Conservation (phyloP, 1,284 basidiomycete genomes). For the Apiotrichum siamense region DNA sequence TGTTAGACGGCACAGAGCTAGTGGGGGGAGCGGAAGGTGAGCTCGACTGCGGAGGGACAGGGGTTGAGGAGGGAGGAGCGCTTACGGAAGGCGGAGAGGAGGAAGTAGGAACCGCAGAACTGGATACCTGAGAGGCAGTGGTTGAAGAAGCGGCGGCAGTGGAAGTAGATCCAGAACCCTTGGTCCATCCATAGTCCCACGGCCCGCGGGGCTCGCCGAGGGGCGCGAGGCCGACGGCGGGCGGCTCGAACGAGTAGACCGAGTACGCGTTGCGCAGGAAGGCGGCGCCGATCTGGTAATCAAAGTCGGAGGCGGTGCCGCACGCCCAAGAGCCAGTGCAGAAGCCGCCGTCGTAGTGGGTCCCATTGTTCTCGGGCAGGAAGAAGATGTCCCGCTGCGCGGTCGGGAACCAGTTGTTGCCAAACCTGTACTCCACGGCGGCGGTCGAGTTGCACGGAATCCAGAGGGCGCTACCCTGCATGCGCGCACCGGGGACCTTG, state of each 20-base stretch:
- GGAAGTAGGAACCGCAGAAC: no score
- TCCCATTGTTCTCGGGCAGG: neutral
- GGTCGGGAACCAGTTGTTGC: slow-evolving; percentile 56
- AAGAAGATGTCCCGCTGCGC: slow-evolving; percentile 62
- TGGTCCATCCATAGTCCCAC: slow-evolving; percentile 1
- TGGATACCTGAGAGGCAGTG: no score
- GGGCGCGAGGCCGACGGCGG: slow-evolving; percentile 48
- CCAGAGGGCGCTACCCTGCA: slow-evolving; percentile 46
- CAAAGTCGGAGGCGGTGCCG: neutral
- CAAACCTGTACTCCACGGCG: slow-evolving; percentile 66
- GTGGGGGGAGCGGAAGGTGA: no score
- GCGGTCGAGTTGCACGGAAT: slow-evolving; percentile 65
- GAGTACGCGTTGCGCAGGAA: slow-evolving; percentile 68
- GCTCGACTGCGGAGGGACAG: no score
- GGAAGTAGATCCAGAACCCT: no score
- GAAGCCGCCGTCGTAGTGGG: neutral
- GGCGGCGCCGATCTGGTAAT: slow-evolving; percentile 59
- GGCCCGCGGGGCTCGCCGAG: slow-evolving; percentile 18
- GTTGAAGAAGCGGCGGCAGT: no score
- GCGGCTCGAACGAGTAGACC: slow-evolving; percentile 47
- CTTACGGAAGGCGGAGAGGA: no score
- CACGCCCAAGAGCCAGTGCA: neutral
- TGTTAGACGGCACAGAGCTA: no score
- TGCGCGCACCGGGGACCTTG: slow-evolving; percentile 67
- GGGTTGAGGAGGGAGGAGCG: no score